A percentile compares a stretch with the other conserved stretches of the same genome.
Evolutionary conservation across 73 alveolate genomes (phyloP).

Genomic region (Blepharisma japonicum): DNA sequence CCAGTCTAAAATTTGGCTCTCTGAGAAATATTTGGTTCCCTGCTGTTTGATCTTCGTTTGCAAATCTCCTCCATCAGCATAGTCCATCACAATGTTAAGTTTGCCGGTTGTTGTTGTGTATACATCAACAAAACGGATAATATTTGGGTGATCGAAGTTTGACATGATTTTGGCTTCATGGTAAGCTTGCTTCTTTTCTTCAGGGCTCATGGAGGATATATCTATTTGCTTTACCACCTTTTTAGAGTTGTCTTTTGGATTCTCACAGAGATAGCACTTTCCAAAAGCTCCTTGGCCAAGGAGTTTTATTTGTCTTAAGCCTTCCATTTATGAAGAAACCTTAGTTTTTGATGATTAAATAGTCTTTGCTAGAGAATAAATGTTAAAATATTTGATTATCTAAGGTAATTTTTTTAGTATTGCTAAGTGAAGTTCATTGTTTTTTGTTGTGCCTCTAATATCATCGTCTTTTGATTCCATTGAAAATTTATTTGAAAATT

Average conservation of each 20-base stretch:
- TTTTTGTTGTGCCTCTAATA: not conserved
- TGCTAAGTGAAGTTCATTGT: not conserved
- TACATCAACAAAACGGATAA: conserved; percentile 83
- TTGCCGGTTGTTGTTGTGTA: conserved; percentile 83
- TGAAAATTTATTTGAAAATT: not conserved
- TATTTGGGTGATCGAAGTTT: conserved; percentile 88
- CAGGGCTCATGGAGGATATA: conserved; percentile 69
- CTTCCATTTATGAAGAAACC: conserved; percentile 33
- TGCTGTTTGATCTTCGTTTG: conserved; percentile 53
- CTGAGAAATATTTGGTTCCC: conserved; percentile 64
- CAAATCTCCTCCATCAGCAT: conserved; percentile 83
- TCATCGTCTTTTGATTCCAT: not conserved
- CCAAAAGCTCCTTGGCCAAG: conserved; percentile 95
- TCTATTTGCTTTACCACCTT: conserved; percentile 89
- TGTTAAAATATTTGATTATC: not conserved
- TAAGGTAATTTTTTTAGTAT: not conserved
- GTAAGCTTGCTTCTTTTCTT: conserved; percentile 79
- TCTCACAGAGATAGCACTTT: conserved; percentile 84
- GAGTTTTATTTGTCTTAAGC: conserved; percentile 70
- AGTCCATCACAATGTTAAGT: conserved; percentile 82
- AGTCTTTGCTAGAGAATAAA: not conserved
- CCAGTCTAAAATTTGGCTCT: conserved; percentile 80
- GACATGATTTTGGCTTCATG: conserved; percentile 89
- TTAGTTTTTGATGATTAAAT: too few species aligned
- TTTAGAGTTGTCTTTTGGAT: conserved; percentile 61